phyloP scores from a whole-genome alignment of 73 alveolate species.

The Uronychia binucleata region DNA sequence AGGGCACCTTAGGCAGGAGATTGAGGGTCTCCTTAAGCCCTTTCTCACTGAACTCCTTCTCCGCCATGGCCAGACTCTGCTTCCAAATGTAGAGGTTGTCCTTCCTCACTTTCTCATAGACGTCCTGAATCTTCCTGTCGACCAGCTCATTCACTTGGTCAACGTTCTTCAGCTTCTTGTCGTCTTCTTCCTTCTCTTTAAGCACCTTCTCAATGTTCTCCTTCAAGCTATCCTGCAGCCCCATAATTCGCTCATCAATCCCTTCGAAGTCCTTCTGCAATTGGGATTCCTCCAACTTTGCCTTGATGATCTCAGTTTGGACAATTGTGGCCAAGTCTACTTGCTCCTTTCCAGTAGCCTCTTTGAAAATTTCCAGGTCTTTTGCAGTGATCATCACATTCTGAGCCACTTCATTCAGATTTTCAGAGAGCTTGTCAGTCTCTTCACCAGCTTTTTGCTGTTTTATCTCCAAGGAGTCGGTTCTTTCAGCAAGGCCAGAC shows the following conservation, averaged over 20 bases:
- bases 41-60: constrained; percentile 46
- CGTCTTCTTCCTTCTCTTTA: constrained; percentile 15
- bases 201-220: constrained; percentile 9
- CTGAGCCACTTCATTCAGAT: neutral
- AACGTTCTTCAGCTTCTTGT: constrained; percentile 11
- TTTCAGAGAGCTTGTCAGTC: neutral
- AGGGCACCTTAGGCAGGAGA: constrained; percentile 47
- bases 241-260: neutral
- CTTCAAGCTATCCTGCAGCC: neutral
- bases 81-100: constrained; percentile 65
- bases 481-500: neutral
- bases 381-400: neutral
- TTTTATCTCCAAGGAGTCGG: neutral
- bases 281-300: constrained; percentile 14
- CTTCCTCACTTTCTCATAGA: constrained; percentile 56
- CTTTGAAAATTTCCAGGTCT: constrained; percentile 10
- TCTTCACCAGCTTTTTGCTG: neutral
- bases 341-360: neutral
- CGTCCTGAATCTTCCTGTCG: constrained; percentile 51
- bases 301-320: constrained; percentile 25
- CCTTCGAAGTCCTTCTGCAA: constrained; percentile 4
- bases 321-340: constrained; percentile 12
- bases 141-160: constrained; percentile 29
- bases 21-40: constrained; percentile 57
- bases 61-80: constrained; percentile 38